Conservation (phyloP, 2,329 filamentous ascomycete species). For the Neopestalotiopsis sp. region DNA sequence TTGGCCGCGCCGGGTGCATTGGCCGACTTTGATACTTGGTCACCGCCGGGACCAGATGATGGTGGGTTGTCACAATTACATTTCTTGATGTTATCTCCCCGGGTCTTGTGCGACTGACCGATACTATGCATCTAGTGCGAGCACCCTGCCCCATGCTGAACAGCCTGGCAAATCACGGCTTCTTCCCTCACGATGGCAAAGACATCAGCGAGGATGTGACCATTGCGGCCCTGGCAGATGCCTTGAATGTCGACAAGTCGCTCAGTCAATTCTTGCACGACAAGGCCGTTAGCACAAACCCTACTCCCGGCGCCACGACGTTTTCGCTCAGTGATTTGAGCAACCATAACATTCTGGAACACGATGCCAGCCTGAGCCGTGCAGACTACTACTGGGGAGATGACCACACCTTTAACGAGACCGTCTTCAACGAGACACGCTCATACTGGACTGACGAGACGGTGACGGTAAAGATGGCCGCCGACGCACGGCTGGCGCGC, state of each 20-base stretch:
- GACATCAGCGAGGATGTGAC: neutral
- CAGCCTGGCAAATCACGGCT: constrained; percentile 22
- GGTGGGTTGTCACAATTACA: neutral
- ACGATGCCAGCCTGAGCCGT: constrained; percentile 20
- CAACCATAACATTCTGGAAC: constrained; percentile 21
- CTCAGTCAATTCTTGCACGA: constrained; percentile 4
- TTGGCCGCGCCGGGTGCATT: neutral
- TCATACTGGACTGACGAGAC: constrained; percentile 26
- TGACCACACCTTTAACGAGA: constrained; percentile 14
- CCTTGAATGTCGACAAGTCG: constrained; percentile 9
- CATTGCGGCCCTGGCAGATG: neutral
- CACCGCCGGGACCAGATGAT: constrained; percentile 11
- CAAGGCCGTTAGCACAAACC: constrained; percentile 6
- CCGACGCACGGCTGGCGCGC: constrained; percentile 25
- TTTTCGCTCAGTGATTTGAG: constrained; percentile 20
- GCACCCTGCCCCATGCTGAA: constrained; percentile 23
- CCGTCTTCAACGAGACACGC: constrained; percentile 28
- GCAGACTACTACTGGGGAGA: constrained; percentile 15
- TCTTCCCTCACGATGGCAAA: constrained; percentile 21
- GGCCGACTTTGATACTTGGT: constrained; percentile 1
- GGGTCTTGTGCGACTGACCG: neutral
- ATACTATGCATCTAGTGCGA: constrained; percentile 10
- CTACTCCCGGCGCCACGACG: constrained; percentile 1
- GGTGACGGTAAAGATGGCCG: constrained; percentile 26
- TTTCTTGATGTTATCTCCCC: neutral